Conservation (phyloP, 352 stramenopile species). For the Plasmopara muralis region DNA sequence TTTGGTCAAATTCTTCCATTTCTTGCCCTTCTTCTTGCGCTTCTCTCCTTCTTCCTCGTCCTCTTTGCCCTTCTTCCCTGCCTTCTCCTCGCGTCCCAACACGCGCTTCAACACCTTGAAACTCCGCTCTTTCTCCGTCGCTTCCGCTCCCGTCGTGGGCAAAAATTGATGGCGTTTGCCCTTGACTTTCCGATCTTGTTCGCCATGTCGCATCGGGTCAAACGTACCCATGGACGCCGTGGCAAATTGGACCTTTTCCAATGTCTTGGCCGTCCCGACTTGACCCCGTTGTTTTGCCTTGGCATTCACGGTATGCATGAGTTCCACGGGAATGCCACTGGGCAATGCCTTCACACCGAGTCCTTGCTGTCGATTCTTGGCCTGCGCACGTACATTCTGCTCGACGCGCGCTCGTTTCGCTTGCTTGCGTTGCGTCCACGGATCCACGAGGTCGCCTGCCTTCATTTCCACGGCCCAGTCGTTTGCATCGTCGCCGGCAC, state of each 20-base stretch:
- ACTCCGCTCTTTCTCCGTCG: constrained; percentile 74
- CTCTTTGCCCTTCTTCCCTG: constrained; percentile 61
- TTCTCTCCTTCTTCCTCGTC: constrained; percentile 47
- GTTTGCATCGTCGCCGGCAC: constrained; percentile 75
- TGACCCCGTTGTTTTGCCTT: constrained; percentile 86
- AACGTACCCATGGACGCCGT: constrained; percentile 94
- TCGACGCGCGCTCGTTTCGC: constrained; percentile 88
- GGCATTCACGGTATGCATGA: constrained; percentile 65
- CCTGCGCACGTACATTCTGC: constrained; percentile 89
- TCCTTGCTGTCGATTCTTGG: constrained; percentile 67
- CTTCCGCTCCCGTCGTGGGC: constrained; percentile 58
- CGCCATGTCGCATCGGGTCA: constrained; percentile 89
- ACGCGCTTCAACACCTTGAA: constrained; percentile 75
- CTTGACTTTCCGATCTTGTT: constrained; percentile 85
- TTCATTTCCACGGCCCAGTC: constrained; percentile 95
- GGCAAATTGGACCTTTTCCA: constrained; percentile 89
- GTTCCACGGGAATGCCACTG: constrained; percentile 86
- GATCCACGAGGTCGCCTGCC: constrained; percentile 88
- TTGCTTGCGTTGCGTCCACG: constrained; percentile 91
- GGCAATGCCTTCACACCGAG: constrained; percentile 36
- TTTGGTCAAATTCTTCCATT: constrained; percentile 74
- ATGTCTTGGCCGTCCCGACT: constrained; percentile 78
- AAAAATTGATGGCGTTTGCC: constrained; percentile 83
- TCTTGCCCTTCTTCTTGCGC: constrained; percentile 54
- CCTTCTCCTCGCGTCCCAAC: constrained; percentile 69